Evolutionary conservation across 2,329 filamentous ascomycete species (phyloP).

Genomic region (Botrytis deweyae): DNA sequence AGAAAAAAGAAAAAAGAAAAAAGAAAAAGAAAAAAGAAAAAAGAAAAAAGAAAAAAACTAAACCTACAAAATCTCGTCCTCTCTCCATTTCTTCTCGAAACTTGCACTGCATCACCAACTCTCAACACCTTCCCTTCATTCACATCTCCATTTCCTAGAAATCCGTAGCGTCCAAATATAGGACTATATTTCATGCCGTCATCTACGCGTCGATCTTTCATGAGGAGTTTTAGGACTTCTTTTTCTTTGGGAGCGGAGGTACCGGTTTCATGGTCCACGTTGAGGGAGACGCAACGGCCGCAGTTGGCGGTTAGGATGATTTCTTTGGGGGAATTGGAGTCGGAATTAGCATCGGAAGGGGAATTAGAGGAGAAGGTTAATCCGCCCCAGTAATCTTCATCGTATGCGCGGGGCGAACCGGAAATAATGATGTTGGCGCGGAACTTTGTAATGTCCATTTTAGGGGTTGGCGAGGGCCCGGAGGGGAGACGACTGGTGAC

Average conservation of each 20-base stretch:
- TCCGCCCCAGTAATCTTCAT: constrained; percentile 73
- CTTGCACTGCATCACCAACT: constrained; percentile 49
- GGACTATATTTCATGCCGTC: constrained; percentile 65
- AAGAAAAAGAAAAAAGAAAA: too few relatives aligned
- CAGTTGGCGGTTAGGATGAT: constrained; percentile 68
- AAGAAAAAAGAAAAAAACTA: neutral
- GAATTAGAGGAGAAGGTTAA: constrained; percentile 40
- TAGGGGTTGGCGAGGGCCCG: constrained; percentile 37
- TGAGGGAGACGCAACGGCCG: constrained; percentile 65
- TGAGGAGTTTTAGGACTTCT: constrained; percentile 66
- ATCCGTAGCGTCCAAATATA: constrained; percentile 72
- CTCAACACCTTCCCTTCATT: constrained; percentile 40
- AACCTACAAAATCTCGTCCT: constrained; percentile 51
- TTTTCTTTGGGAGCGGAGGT: constrained; percentile 57
- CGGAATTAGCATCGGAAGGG: constrained; percentile 38
- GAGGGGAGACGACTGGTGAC: constrained; percentile 57
- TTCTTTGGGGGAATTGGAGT: neutral
- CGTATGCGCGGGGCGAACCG: constrained; percentile 55
- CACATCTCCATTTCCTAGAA: constrained; percentile 44
- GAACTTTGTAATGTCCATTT: constrained; percentile 67
- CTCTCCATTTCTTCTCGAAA: constrained; percentile 46
- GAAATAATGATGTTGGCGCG: constrained; percentile 71
- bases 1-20: too few relatives aligned
- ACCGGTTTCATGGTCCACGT: constrained; percentile 69
- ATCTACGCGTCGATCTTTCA: constrained; percentile 70